Percentiles rank a stretch among this genome's conserved stretches.
Conservation (phyloP, 164 flowering plant genomes). For the Saururus chinensis region DNA sequence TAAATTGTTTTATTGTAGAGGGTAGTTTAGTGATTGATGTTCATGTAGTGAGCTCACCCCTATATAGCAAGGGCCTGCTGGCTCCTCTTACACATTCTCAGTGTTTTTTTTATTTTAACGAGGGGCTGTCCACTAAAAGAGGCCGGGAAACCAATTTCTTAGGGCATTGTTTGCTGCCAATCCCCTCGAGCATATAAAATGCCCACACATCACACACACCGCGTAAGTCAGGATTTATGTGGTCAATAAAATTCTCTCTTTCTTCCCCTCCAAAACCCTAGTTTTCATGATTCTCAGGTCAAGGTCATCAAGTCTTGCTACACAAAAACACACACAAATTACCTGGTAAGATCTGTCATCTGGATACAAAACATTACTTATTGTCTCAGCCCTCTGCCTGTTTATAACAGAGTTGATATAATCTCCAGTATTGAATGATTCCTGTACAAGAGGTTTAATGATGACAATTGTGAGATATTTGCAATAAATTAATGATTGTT, state of each 20-base stretch:
- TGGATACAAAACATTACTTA: constrained; percentile 46
- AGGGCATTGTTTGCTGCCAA: too few relatives aligned
- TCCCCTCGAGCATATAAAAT: too few relatives aligned
- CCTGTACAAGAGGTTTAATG: constrained; percentile 19
- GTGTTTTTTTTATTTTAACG: too few relatives aligned
- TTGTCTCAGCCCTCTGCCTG: constrained; percentile 49
- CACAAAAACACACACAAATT: not conserved
- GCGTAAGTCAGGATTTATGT: too few relatives aligned
- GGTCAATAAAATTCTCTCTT: not conserved
- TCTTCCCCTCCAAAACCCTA: not conserved
- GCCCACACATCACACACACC: too few relatives aligned
- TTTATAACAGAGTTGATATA: constrained; percentile 44
- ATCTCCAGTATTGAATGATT: constrained; percentile 52
- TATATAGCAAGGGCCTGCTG: not conserved
- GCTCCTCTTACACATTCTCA: too few relatives aligned
- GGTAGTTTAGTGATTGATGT: too few relatives aligned
- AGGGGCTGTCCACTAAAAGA: too few relatives aligned
- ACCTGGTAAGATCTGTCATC: constrained; percentile 63
- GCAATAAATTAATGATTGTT: not conserved
- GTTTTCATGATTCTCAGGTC: not conserved
- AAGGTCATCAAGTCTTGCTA: not conserved
- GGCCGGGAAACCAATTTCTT: too few relatives aligned
- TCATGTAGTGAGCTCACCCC: too few relatives aligned
- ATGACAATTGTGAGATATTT: not conserved
- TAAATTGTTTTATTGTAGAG: too few relatives aligned